These are phyloP conservation scores for Tetrahymena borealis DNA, from an alignment of 73 alveolate genomes.

Conservation along the genomic window DNA sequence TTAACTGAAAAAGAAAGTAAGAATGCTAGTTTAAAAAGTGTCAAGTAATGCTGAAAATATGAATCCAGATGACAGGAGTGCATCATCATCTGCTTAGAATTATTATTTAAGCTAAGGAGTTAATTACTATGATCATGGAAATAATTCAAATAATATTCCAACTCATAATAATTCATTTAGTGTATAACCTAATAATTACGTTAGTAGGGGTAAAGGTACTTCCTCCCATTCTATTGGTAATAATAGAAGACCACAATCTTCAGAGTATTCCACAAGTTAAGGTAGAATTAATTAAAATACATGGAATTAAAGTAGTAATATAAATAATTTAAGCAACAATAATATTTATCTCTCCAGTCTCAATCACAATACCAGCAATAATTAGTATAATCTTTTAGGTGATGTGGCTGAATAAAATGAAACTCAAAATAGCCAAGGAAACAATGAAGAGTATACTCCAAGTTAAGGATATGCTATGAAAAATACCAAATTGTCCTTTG, in stretches of 20 bases:
- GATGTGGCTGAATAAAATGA: neutral
- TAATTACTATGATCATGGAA: neutral
- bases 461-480: neutral
- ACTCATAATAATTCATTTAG: neutral
- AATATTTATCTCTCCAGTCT: neutral
- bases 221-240: neutral
- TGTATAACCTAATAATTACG: neutral
- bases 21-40: neutral
- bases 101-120: neutral
- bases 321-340: neutral
- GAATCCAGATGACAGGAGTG: constrained; percentile 1
- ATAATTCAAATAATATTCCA: neutral
- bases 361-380: neutral
- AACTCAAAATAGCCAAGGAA: neutral
- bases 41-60: neutral
- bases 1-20: constrained; percentile 3
- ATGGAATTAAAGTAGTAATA: neutral
- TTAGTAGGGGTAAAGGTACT: constrained; percentile 1
- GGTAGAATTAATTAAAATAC: neutral
- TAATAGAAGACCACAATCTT: neutral
- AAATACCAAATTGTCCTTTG: neutral
- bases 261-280: neutral
- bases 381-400: neutral
- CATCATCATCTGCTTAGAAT: neutral
- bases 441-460: neutral